Conservation (phyloP, 2,329 filamentous ascomycete species). For the Xylariales sp. region DNA sequence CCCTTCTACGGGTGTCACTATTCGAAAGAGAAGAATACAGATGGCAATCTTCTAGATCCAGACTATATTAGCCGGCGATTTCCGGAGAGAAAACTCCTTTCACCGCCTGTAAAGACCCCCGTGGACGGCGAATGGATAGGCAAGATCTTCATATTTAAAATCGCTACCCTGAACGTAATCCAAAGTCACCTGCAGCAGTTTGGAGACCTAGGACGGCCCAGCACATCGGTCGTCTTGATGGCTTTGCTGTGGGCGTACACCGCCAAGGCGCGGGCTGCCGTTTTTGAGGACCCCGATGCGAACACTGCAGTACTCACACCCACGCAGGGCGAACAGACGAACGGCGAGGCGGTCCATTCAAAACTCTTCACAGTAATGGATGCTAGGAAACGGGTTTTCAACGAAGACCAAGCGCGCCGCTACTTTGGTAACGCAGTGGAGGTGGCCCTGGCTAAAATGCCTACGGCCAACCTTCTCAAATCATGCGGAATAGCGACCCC, state of each 20-base stretch:
- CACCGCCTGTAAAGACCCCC: not conserved
- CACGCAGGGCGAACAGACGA: too few relatives aligned
- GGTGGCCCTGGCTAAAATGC: not conserved
- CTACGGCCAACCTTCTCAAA: not conserved
- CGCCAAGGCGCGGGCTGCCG: constrained; percentile 14
- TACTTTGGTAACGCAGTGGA: constrained; percentile 30
- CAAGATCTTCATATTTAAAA: constrained; percentile 22
- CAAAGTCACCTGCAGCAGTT: not conserved
- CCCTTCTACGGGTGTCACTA: constrained; percentile 9
- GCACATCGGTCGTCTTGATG: constrained; percentile 10
- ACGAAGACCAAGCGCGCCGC: not conserved
- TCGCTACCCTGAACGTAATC: constrained; percentile 4
- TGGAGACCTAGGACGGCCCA: not conserved
- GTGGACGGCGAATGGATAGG: not conserved
- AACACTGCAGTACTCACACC: too few relatives aligned
- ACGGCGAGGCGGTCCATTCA: not conserved
- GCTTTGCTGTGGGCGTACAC: constrained; percentile 22
- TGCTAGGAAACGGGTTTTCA: constrained; percentile 16
- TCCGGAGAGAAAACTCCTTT: constrained; percentile 15
- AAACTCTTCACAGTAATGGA: constrained; percentile 25
- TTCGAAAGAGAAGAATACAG: not conserved
- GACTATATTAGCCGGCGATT: not conserved
- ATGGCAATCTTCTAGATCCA: not conserved
- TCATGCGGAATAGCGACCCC: not conserved
- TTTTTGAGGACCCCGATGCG: too few relatives aligned